Evolutionary conservation across 1,139 yeast genomes (phyloP).

Genomic region (Geotrichum restrictum): DNA sequence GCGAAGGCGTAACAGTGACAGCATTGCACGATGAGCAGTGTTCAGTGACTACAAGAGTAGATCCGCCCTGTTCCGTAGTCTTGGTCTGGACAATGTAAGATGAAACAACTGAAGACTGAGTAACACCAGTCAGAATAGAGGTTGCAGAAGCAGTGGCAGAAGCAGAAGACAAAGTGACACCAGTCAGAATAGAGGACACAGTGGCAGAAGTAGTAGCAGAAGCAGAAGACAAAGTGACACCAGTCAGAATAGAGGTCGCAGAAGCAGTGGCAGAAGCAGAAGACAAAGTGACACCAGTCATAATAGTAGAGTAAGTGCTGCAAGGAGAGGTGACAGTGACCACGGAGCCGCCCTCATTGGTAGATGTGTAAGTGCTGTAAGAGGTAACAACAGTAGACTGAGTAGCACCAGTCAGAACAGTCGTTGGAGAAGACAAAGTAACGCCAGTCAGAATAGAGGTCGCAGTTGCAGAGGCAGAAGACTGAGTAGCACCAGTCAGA

Average conservation of each 20-base stretch:
- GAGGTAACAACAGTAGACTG: background rate
- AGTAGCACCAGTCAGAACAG: background rate
- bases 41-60: constrained; percentile 2
- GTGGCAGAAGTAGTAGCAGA: background rate
- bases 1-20: constrained; percentile 9
- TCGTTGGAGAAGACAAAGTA: background rate
- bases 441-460: background rate
- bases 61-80: constrained; percentile 1
- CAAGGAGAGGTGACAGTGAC: constrained; percentile 1
- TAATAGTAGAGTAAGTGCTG: too few species aligned
- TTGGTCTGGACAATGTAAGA: background rate
- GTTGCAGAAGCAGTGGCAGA: background rate
- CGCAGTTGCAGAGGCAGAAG: background rate
- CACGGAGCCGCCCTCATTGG: background rate
- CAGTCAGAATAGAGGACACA: background rate
- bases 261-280: background rate
- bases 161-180: background rate
- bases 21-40: background rate
- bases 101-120: background rate
- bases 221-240: background rate
- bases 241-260: background rate
- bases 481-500: background rate
- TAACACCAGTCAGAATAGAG: background rate
- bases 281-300: background rate
- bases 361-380: background rate